Evolutionary conservation across 768 basidiomycete species (phyloP).

Genomic region (Suillus ampliporus): DNA sequence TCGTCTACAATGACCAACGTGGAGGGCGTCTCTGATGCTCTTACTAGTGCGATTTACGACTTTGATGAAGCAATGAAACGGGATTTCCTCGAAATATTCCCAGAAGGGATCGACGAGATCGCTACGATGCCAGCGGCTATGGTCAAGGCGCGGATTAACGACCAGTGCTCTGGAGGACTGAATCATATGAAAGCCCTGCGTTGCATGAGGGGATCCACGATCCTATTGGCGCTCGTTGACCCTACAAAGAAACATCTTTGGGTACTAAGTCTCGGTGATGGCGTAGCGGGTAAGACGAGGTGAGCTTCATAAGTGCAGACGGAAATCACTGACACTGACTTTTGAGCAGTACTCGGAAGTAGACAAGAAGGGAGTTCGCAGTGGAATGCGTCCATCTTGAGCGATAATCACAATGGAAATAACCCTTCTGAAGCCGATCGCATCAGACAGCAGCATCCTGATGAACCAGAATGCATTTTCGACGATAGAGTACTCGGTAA

Average conservation of each 20-base stretch:
- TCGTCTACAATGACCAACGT: conserved; percentile 13
- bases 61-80: conserved; percentile 46
- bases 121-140: conserved; percentile 43
- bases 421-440: conserved; percentile 46
- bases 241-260: conserved; percentile 49
- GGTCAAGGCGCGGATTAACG: conserved; percentile 46
- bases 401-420: conserved; percentile 54
- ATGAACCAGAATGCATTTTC: conserved; percentile 46
- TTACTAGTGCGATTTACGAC: conserved; percentile 41
- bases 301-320: not conserved
- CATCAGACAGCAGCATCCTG: conserved; percentile 54
- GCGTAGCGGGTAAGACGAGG: conserved; percentile 49
- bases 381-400: conserved; percentile 31
- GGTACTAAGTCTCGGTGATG: conserved; percentile 63
- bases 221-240: conserved; percentile 52
- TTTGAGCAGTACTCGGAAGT: conserved; percentile 48
- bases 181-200: conserved; percentile 44
- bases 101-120: conserved; percentile 34
- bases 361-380: conserved; percentile 43
- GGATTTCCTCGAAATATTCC: conserved; percentile 48
- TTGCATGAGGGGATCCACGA: conserved; percentile 59
- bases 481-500: conserved; percentile 56
- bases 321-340: not conserved
- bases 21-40: conserved; percentile 32
- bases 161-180: conserved; percentile 29